These are phyloP conservation scores for Graphilbum ipis-grandicollis DNA, from an alignment of 2,329 filamentous ascomycete genomes.

Conservation along the genomic window DNA sequence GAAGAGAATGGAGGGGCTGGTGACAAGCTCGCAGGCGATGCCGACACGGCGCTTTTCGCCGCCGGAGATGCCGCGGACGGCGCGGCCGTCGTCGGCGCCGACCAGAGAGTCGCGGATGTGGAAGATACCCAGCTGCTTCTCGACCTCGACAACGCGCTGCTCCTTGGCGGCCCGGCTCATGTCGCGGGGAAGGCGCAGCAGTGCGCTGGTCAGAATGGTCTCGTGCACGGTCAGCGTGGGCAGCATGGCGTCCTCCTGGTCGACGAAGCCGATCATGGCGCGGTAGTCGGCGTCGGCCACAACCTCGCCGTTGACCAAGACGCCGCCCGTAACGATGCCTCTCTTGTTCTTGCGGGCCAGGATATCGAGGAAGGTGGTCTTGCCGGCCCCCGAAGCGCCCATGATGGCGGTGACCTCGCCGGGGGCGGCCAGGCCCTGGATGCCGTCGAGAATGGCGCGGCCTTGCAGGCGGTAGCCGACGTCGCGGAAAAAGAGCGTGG, in stretches of 20 bases:
- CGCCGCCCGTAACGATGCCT: constrained; percentile 59
- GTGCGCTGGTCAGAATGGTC: constrained; percentile 85
- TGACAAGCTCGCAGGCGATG: constrained; percentile 94
- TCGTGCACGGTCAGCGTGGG: constrained; percentile 94
- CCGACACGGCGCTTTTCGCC: constrained; percentile 92
- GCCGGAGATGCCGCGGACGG: constrained; percentile 88
- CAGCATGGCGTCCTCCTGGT: constrained; percentile 95
- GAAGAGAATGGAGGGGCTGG: constrained; percentile 91
- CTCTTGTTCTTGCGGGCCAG: constrained; percentile 94
- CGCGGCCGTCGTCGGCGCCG: constrained; percentile 85
- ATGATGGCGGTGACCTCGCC: constrained; percentile 97
- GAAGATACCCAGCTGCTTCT: constrained; percentile 86
- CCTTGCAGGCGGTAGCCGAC: constrained; percentile 77
- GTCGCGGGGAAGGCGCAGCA: constrained; percentile 77
- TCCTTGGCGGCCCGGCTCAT: constrained; percentile 85
- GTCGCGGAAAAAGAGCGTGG: constrained; percentile 73
- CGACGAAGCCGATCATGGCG: constrained; percentile 87
- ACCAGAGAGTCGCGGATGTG: constrained; percentile 91
- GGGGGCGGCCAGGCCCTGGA: constrained; percentile 76
- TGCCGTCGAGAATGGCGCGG: constrained; percentile 63
- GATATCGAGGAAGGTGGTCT: constrained; percentile 94
- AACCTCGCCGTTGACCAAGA: constrained; percentile 87
- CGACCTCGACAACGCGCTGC: constrained; percentile 79
- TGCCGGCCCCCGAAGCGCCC: constrained; percentile 93
- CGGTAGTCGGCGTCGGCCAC: constrained; percentile 72